Base-by-base conservation (phyloP, 1,139 yeast species). In the Debaryomyces nepalensis region DNA sequence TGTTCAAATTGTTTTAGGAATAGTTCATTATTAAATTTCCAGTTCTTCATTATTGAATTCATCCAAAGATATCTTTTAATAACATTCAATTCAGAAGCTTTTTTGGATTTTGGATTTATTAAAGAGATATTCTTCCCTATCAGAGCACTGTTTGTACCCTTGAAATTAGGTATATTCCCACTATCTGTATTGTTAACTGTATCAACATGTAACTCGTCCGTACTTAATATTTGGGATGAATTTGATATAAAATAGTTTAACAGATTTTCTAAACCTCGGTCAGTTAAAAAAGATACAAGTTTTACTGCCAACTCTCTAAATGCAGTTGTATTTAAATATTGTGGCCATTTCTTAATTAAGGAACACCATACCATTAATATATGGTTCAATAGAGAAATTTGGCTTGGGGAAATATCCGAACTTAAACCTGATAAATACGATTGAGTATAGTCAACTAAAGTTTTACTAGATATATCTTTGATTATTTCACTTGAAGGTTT, bases 11-110 rank as follows among this genome's bases (percentile, higher is more conserved):
- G 12, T 22, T 6, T 52, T 57, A 40, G 18, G 23, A 40, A 40
- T 3, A 12, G n/a, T 4, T 53, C 55, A 29, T 50, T 41, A 9
- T 49, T 49, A 27, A 63, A 52, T 16, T 48, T 48, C 65, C 67
- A 68, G 5, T 46, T 51, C 39, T 49, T 56, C 54, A 69, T 64
- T 16, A 55, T 49, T 8, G 51, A 41, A 42, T 61, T 55, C 38
- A 68, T 53, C 69, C 70, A 69, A 31, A 63, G 53, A 38, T 59
- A 64, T 35, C 59, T 62, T 49, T 66, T 68, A 42, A 65, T 43
- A 14, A 49, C 30, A 12, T 39, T 37, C 33, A 47, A 36, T 8
- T 44, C 44, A 4, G 22, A 10, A 8, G 24, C 31, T 16, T 42
- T 49, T 14, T 33, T 40, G 11, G 43, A 34, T 29, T 42, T 43